Percentiles rank a stretch among this genome's conserved stretches.
Evolutionary conservation across 495 filamentous ascomycete species (phyloP).

Genomic region (Aspergillus funiculosus): DNA sequence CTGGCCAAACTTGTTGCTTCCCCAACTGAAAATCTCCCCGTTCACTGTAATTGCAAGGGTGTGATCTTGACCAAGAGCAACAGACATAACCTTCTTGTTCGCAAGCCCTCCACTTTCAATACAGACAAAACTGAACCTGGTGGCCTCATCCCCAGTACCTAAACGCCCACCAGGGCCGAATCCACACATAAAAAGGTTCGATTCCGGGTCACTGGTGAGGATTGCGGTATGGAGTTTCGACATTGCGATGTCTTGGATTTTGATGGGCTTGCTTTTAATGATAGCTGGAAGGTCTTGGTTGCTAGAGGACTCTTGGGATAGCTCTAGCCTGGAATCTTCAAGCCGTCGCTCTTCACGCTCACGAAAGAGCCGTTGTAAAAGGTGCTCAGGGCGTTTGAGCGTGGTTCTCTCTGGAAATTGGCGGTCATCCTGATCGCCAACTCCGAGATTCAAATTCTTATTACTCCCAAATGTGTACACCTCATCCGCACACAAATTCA

Average conservation of each 20-base stretch:
- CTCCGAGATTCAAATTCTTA: constrained; percentile 85
- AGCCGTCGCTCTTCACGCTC: constrained; percentile 45
- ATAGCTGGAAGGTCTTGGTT: constrained; percentile 56
- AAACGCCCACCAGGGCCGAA: constrained; percentile 87
- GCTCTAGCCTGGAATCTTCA: constrained; percentile 23
- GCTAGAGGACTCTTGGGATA: constrained; percentile 17
- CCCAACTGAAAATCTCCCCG: constrained; percentile 89
- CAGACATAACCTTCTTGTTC: constrained; percentile 61
- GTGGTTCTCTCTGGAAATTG: constrained; percentile 82
- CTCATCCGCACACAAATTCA: constrained; percentile 65
- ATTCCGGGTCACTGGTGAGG: constrained; percentile 80
- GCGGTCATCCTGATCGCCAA: constrained; percentile 88
- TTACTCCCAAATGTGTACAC: constrained; percentile 91
- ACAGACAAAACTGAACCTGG: constrained; percentile 75
- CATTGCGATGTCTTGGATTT: constrained; percentile 71
- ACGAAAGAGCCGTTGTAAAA: constrained; percentile 62
- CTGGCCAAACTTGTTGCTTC: constrained; percentile 79
- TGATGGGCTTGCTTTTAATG: constrained; percentile 60
- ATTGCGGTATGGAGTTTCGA: constrained; percentile 91
- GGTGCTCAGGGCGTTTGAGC: constrained; percentile 72
- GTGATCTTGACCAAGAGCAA: constrained; percentile 88
- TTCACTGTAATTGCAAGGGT: constrained; percentile 73
- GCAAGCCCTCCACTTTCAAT: constrained; percentile 66
- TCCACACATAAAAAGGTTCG: constrained; percentile 89
- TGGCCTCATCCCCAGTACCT: constrained; percentile 83